These are phyloP conservation scores for Solanum sejunctum DNA, from an alignment of 257 asterid genomes.

Conservation along the genomic window DNA sequence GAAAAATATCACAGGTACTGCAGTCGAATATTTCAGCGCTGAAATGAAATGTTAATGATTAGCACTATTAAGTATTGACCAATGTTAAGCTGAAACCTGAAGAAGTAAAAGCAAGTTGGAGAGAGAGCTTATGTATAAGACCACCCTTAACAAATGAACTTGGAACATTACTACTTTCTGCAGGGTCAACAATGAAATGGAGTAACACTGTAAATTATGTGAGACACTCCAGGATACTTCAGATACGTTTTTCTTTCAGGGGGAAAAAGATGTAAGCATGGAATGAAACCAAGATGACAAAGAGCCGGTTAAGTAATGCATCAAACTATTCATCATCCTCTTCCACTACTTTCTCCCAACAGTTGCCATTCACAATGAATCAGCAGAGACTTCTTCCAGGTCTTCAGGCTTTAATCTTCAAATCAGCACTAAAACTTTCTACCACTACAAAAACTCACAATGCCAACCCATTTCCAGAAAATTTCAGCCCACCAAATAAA, in stretches of 20 bases:
- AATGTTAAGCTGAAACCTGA: background rate
- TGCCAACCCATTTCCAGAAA: background rate
- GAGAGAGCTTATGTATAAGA: background rate
- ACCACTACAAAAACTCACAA: background rate
- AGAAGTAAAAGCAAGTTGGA: background rate
- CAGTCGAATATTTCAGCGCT: constrained; percentile 92
- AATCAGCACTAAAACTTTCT: background rate
- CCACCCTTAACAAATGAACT: background rate
- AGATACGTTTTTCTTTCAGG: background rate
- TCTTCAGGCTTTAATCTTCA: background rate
- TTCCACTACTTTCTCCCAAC: background rate
- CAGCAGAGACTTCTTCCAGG: background rate
- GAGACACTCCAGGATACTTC: background rate
- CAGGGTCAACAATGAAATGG: background rate
- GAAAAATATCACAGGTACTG: constrained; percentile 86
- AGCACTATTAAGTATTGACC: constrained; percentile 4
- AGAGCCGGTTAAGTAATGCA: background rate
- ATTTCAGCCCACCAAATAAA: background rate
- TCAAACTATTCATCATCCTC: background rate
- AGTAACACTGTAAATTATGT: background rate
- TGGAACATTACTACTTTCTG: background rate
- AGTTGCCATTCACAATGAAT: background rate
- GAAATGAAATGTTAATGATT: constrained; percentile 29
- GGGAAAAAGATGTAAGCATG: background rate
- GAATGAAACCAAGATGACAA: background rate